Base-by-base conservation (phyloP, 1,284 basidiomycete genomes). In the Stereum hirsutum region DNA sequence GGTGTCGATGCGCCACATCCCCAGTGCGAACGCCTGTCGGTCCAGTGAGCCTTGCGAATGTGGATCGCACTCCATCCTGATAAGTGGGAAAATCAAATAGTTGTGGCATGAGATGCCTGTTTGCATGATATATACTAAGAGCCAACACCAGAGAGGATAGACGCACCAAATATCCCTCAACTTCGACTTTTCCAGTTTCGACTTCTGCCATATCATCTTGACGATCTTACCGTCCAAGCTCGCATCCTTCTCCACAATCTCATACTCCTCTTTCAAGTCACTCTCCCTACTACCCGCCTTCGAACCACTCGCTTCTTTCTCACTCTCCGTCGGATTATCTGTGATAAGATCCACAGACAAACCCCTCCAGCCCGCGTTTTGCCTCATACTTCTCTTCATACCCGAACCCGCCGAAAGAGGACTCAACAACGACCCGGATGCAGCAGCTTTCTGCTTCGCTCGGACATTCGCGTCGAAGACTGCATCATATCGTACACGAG, bases 1-100 rank as follows among this genome's bases (percentile, higher is more conserved):
- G 57, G 89, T 85, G 60, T 90, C 87, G 28, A 90, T 85, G 17
- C 75, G 71, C 84, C 84, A 87, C 84, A 89, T 88, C 31, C 85
- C 88, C 46, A 68, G 72, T 24, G 77, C 71, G 54, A 90, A 90
- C 14, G 64, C 65, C 8, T 84, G 82, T 4, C 74, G 64, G 50
- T 78, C 73, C 11, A 89, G 66, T 21, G 66, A 68, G 6, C 81
- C 83, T 25, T 59, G 64, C 2, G 64, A 59, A 7, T 62, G 58
- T 3, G 72, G 59, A 54, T 89, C 84, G 52, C 78, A 83, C 52
- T 84, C 81, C 39, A 65, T 65, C 87, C 86, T 84, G 30, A 5
- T 32, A 27, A 26, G 39, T 32, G 28, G 26, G 23, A 3, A 27
- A 51, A 46, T 36, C 39, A 21, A 21, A 32, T 39, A 24, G 39